Evolutionary conservation across 2,329 filamentous ascomycete species (phyloP).

Genomic region (Beauveria caledonica): DNA sequence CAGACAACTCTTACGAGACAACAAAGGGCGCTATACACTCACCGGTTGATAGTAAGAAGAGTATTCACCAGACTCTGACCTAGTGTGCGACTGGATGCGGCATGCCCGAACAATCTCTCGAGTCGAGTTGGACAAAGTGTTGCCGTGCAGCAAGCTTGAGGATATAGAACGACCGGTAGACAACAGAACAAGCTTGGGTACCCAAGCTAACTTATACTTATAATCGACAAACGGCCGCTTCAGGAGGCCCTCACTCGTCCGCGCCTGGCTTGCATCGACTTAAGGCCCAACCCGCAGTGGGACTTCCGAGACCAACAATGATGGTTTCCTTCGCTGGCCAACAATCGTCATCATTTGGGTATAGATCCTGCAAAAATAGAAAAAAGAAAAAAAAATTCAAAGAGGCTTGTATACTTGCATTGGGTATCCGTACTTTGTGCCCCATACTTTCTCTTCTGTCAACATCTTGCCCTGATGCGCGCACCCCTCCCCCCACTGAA

Average conservation of each 20-base stretch:
- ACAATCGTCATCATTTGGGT: constrained; percentile 9
- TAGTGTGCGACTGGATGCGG: not conserved
- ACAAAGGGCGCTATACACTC: not conserved
- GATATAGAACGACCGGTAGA: constrained; percentile 1
- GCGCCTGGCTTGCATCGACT: constrained; percentile 11
- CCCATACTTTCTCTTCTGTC: constrained; percentile 22
- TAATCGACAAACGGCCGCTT: constrained; percentile 17
- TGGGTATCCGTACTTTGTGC: constrained; percentile 32
- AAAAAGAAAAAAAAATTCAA: constrained; percentile 14
- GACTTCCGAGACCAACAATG: constrained; percentile 13
- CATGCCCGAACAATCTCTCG: not conserved
- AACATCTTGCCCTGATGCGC: constrained; percentile 21
- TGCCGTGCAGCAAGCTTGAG: not conserved
- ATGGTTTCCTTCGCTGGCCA: constrained; percentile 8
- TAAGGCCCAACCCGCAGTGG: constrained; percentile 12
- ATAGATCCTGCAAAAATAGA: not conserved
- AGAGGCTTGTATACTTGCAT: constrained; percentile 29
- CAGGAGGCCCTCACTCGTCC: constrained; percentile 18
- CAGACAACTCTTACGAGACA: not conserved
- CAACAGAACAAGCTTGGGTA: constrained; percentile 17
- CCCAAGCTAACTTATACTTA: constrained; percentile 32
- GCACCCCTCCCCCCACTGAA: constrained; percentile 14
- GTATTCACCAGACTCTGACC: not conserved
- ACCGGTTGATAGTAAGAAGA: not conserved
- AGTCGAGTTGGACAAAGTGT: not conserved